A percentile compares a stretch with the other conserved stretches of the same genome.
phyloP scores from a whole-genome alignment of 352 stramenopile genomes.

The Phytophthora quininea region DNA sequence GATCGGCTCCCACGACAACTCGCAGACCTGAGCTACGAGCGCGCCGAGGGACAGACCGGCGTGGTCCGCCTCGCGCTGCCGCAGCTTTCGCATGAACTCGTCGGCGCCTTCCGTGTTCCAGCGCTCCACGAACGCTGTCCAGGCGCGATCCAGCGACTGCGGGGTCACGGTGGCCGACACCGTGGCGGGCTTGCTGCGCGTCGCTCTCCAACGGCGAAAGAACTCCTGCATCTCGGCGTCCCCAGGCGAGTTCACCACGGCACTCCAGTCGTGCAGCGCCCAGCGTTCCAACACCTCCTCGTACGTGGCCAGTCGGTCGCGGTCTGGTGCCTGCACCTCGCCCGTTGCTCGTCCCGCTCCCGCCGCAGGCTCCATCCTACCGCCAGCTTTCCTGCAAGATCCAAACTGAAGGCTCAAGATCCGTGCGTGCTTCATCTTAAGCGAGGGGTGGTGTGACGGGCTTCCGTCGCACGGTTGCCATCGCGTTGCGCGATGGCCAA shows the following conservation, averaged over 20 bases:
- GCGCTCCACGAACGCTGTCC: constrained; percentile 1
- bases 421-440: background rate
- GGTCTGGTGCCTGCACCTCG: no score
- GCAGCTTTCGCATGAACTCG: background rate
- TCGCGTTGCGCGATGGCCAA: background rate
- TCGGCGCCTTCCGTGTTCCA: background rate
- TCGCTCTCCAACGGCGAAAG: background rate
- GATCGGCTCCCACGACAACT: background rate
- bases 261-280: constrained; percentile 11
- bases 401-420: background rate
- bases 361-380: background rate
- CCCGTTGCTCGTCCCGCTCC: no score
- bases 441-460: constrained; percentile 7
- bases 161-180: constrained; percentile 2
- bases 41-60: background rate
- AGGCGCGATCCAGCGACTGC: constrained; percentile 1
- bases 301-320: background rate
- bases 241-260: background rate
- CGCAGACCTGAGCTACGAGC: background rate
- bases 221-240: background rate
- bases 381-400: background rate
- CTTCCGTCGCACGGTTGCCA: background rate
- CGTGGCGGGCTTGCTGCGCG: constrained; percentile 2
- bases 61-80: background rate
- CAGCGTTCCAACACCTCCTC: background rate